These are phyloP conservation scores for Massarina eburnea DNA, from an alignment of 2,329 filamentous ascomycete genomes.

Conservation along the genomic window DNA sequence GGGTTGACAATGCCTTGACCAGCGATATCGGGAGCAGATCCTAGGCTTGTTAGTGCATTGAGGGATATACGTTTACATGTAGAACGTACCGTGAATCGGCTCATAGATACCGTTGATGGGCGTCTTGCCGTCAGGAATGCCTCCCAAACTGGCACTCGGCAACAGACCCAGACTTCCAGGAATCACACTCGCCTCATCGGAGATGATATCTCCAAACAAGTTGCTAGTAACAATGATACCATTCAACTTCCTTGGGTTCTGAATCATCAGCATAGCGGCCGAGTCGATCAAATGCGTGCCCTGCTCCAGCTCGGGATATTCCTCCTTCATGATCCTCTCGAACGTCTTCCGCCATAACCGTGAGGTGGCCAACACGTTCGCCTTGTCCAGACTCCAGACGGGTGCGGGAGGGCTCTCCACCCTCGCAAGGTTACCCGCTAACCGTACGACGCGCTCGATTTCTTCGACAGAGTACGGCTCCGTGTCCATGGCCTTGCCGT, in stretches of 20 bases:
- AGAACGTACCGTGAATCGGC: conserved; percentile 80
- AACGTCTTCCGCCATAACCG: conserved; percentile 88
- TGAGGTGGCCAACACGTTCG: conserved; percentile 90
- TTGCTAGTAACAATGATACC: conserved; percentile 93
- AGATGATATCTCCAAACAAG: conserved; percentile 94
- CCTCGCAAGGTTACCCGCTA: conserved; percentile 79
- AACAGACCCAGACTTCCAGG: conserved; percentile 86
- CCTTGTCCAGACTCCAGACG: conserved; percentile 91
- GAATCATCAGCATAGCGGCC: conserved; percentile 97
- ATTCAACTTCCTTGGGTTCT: conserved; percentile 85
- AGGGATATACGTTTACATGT: not conserved
- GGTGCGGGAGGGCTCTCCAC: conserved; percentile 73
- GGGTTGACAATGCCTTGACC: conserved; percentile 92
- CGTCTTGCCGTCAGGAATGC: conserved; percentile 80
- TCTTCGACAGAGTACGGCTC: conserved; percentile 84
- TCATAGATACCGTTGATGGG: conserved; percentile 95
- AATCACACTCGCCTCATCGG: conserved; percentile 92
- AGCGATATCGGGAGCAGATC: conserved; percentile 89
- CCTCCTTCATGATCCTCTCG: conserved; percentile 78
- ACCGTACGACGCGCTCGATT: conserved; percentile 82
- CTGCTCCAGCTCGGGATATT: conserved; percentile 84
- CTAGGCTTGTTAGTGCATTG: conserved; percentile 45
- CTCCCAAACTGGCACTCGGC: conserved; percentile 83
- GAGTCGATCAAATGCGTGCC: conserved; percentile 92
- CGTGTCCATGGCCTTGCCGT: conserved; percentile 75